These are phyloP conservation scores for Mucor piriformis DNA, from an alignment of 371 early-diverging fungal species.

Conservation along the genomic window DNA sequence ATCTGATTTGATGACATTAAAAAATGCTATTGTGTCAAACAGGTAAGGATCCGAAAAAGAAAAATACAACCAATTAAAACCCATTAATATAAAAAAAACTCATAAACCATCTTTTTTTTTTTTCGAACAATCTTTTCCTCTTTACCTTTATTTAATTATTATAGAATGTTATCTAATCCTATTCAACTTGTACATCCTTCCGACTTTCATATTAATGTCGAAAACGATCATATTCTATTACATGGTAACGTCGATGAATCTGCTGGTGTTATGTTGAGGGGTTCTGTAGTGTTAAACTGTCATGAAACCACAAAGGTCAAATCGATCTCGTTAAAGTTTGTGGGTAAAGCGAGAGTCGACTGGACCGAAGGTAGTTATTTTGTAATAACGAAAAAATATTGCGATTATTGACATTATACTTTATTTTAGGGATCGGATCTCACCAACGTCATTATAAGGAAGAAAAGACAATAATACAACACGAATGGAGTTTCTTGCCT, in stretches of 20 bases:
- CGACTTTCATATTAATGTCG: slow-evolving; percentile 45
- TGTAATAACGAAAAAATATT: background rate
- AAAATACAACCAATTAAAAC: background rate
- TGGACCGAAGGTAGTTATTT: slow-evolving; percentile 59
- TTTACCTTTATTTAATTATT: background rate
- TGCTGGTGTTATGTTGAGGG: slow-evolving; percentile 50
- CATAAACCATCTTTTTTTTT: background rate
- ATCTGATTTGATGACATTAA: too few relatives aligned
- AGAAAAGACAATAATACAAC: slow-evolving; percentile 42
- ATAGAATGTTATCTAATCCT: slow-evolving; percentile 21
- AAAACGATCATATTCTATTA: slow-evolving; percentile 44
- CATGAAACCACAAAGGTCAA: slow-evolving; percentile 47
- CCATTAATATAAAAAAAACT: background rate
- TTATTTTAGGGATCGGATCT: slow-evolving; percentile 39
- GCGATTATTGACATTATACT: background rate
- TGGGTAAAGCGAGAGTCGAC: slow-evolving; percentile 45
- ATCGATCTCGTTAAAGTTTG: slow-evolving; percentile 42
- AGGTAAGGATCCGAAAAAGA: background rate
- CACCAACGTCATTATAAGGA: slow-evolving; percentile 51
- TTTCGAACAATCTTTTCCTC: background rate
- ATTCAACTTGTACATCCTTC: slow-evolving; percentile 43
- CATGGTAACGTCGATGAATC: slow-evolving; percentile 52
- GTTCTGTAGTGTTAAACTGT: slow-evolving; percentile 43
- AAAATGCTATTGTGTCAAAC: background rate
- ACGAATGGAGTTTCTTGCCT: slow-evolving; percentile 50